Evolutionary conservation across 2,329 filamentous ascomycete species (phyloP), one percentile per base, ranked within the genome.

Genomic region (Fusarium temperatum): DNA sequence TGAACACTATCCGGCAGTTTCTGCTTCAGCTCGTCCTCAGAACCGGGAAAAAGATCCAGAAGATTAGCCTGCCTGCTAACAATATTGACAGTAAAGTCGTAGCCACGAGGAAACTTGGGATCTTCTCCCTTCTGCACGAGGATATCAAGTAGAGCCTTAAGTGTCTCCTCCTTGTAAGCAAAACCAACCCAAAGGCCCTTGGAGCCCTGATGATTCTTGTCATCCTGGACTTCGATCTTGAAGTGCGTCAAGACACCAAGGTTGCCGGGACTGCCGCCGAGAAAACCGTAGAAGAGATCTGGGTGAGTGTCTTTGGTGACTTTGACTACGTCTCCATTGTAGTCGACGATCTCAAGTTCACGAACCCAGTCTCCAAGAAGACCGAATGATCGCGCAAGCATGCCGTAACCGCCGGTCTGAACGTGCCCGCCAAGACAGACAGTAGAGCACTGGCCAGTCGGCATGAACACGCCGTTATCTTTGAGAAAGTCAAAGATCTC

Each of bases 221-320:
- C 59, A 8, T 56, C 59, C 22, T 63, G 59, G 1, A 63, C 58
- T 24, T 54, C 45, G 14, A 61, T 35, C 45, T 61, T 61, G 9
- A 61, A 53, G 28, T 61, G 57, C 2, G 45, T 61, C 28, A 61
- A 14, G 8, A 91, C 82, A 2, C 86, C 89, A 56, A 89, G 88
- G 30, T 86, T 90, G 5, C 88, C 88, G 0, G 86, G 87, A 8
- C 89, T 89, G 6, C 89, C 88, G 5, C 89, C 88, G 10, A 85
- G 82, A 11, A 90, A 82, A 3, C 88, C 89, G 83, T 87, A 91
- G 78, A 89, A 91, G 1, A 91, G 82, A 39, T 91, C 89, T 0
- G 84, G 74, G 55, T 90, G 84, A 17, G 82, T 77, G 0, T 82
- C 75, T 24, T 82, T 85, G 26, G 83, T 86, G 10, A 89, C 83